phyloP scores from a whole-genome alignment of 768 basidiomycete species.

The Solioccasus polychromus region DNA sequence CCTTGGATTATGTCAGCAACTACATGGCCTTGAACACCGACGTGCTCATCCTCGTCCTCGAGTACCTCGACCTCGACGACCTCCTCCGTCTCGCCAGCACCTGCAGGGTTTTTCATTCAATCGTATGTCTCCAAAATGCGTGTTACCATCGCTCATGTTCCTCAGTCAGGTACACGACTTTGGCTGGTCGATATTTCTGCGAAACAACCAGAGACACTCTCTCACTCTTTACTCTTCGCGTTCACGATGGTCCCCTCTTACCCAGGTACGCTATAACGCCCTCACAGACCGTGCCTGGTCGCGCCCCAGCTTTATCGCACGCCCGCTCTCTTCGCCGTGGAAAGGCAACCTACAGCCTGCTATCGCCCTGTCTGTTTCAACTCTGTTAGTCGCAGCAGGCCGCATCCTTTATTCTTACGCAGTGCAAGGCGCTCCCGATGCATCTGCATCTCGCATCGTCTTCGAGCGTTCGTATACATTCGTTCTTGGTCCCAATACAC shows the following conservation, averaged over 20 bases:
- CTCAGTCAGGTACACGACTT: conserved; percentile 51
- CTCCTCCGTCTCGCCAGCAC: conserved; percentile 33
- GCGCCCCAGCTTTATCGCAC: conserved; percentile 50
- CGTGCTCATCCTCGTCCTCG: conserved; percentile 52
- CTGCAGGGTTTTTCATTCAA: conserved; percentile 26
- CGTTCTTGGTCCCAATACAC: conserved; percentile 24
- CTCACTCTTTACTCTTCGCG: conserved; percentile 46
- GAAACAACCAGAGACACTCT: conserved; percentile 51
- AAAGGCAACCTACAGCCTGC: conserved; percentile 50
- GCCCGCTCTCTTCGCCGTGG: conserved; percentile 65
- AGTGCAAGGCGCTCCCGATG: conserved; percentile 36
- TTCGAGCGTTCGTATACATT: conserved; percentile 48
- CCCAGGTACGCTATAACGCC: conserved; percentile 48
- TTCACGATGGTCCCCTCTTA: conserved; percentile 41
- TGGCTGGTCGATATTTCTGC: conserved; percentile 57
- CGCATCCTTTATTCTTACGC: conserved; percentile 53
- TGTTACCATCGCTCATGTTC: not conserved
- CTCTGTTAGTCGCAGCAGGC: conserved; percentile 63
- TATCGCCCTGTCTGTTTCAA: conserved; percentile 51
- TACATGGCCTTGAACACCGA: conserved; percentile 45
- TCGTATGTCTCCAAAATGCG: conserved; percentile 35
- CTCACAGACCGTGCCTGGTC: conserved; percentile 55
- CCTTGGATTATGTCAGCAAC: conserved; percentile 20
- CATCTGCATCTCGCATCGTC: conserved; percentile 40
- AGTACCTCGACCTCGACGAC: conserved; percentile 42